Conservation (phyloP, 2,329 filamentous ascomycete species). For the Fonsecaea pedrosoi region DNA sequence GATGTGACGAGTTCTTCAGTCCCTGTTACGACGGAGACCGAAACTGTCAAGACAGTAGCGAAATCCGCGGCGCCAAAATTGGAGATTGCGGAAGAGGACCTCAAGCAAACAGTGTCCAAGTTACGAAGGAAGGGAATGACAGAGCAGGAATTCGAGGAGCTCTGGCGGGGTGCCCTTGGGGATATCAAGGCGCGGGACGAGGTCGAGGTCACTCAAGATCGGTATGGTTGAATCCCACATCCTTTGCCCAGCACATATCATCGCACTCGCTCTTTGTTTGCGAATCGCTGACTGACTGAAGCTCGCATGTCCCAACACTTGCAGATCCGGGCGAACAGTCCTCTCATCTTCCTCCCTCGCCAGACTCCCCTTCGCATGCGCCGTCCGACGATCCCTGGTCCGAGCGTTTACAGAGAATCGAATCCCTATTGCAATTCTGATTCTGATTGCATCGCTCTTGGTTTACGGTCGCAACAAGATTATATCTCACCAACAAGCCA, state of each 20-base stretch:
- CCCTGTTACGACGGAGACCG: conserved; percentile 10
- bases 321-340: conserved; percentile 64
- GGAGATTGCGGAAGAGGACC: conserved; percentile 71
- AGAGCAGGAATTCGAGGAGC: conserved; percentile 87
- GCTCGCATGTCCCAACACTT: conserved; percentile 24
- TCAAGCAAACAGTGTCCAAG: conserved; percentile 77
- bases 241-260: conserved; percentile 32
- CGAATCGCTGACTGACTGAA: conserved; percentile 41
- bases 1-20: conserved; percentile 51
- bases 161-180: conserved; percentile 63
- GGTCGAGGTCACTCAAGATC: conserved; percentile 61
- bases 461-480: conserved; percentile 71
- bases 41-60: conserved; percentile 59
- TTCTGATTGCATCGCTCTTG: conserved; percentile 53
- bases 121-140: conserved; percentile 83
- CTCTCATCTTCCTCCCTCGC: conserved; percentile 90
- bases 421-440: conserved; percentile 58
- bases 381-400: conserved; percentile 55
- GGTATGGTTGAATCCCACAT: conserved; percentile 58
- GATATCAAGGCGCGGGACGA: conserved; percentile 65
- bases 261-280: conserved; percentile 35
- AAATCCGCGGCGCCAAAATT: conserved; percentile 41
- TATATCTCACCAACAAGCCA: conserved; percentile 67
- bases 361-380: conserved; percentile 80
- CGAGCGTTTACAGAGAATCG: conserved; percentile 58